Percentiles rank a stretch among this genome's conserved stretches.
Evolutionary conservation across 2,329 filamentous ascomycete genomes (phyloP).

Genomic region (Arthrocladium fulminans): DNA sequence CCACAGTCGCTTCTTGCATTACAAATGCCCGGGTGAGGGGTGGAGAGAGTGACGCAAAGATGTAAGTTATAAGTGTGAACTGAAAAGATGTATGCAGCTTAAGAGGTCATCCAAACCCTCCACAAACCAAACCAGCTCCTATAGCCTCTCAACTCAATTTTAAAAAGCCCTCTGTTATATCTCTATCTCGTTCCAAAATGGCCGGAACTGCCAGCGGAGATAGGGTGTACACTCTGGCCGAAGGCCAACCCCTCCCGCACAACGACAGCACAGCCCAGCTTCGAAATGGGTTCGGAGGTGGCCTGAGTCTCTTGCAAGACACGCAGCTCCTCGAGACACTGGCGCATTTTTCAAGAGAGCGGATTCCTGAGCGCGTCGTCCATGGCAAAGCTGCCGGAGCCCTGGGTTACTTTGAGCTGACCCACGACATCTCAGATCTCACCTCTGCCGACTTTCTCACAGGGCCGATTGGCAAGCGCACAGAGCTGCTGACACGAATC

Average conservation of each 20-base stretch:
- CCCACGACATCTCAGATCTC: slow-evolving; percentile 48
- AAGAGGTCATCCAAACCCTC: too few relatives aligned
- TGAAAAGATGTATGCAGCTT: too few relatives aligned
- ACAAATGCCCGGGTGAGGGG: too few relatives aligned
- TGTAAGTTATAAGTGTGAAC: too few relatives aligned
- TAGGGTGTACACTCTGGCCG: neutral
- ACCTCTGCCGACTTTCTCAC: slow-evolving; percentile 48
- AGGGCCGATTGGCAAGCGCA: slow-evolving; percentile 47
- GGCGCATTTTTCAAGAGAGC: slow-evolving; percentile 53
- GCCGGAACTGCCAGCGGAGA: slow-evolving; percentile 27
- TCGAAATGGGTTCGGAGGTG: slow-evolving; percentile 12
- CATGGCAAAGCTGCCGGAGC: slow-evolving; percentile 53
- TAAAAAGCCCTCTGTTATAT: too few relatives aligned
- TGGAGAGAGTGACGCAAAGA: too few relatives aligned
- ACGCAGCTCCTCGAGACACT: slow-evolving; percentile 55
- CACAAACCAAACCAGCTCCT: too few relatives aligned
- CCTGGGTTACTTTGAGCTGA: slow-evolving; percentile 53
- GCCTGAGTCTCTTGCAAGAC: slow-evolving; percentile 44
- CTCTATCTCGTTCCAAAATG: too few relatives aligned
- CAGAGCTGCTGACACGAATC: slow-evolving; percentile 39
- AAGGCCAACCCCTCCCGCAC: neutral
- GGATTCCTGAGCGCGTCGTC: slow-evolving; percentile 54
- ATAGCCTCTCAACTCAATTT: too few relatives aligned
- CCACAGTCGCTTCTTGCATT: too few relatives aligned
- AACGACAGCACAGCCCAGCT: neutral